Evolutionary conservation across 176 grass and related monocot genomes (phyloP).

Genomic region (Lolium multiflorum): DNA sequence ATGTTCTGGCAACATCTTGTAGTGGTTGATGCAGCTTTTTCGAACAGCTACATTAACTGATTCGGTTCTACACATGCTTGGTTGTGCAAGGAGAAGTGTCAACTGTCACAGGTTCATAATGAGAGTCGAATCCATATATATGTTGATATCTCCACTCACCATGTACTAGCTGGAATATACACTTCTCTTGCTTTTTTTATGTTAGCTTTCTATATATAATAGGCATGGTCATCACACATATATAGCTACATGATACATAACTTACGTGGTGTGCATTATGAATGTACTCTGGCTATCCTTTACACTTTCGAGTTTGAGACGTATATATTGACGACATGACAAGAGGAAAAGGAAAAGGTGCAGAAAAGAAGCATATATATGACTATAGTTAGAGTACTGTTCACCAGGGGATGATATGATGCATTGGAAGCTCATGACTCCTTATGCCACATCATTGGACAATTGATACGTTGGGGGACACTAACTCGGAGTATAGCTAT

Average conservation of each 20-base stretch:
- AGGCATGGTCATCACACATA: background rate
- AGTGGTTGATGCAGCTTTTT: background rate
- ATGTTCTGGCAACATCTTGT: background rate
- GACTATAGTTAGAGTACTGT: background rate
- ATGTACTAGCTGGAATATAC: background rate
- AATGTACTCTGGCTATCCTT: slow-evolving; percentile 12
- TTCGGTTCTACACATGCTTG: background rate
- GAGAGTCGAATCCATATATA: slow-evolving; percentile 12
- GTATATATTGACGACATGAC: slow-evolving; percentile 27
- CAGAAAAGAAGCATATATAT: background rate
- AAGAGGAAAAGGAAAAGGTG: background rate
- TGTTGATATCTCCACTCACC: background rate
- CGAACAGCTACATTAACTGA: background rate
- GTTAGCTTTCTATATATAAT: slow-evolving; percentile 1
- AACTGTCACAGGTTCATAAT: background rate
- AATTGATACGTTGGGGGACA: slow-evolving; percentile 6
- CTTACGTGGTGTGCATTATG: background rate
- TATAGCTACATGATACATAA: background rate
- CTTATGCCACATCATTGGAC: background rate
- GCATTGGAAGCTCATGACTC: slow-evolving; percentile 30
- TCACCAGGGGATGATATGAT: background rate
- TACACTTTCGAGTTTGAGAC: slow-evolving; percentile 2
- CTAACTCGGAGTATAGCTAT: background rate
- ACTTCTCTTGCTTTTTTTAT: background rate
- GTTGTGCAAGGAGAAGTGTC: background rate